Base-by-base conservation (phyloP, 1,284 basidiomycete genomes). In the Irpex rosettiformis region DNA sequence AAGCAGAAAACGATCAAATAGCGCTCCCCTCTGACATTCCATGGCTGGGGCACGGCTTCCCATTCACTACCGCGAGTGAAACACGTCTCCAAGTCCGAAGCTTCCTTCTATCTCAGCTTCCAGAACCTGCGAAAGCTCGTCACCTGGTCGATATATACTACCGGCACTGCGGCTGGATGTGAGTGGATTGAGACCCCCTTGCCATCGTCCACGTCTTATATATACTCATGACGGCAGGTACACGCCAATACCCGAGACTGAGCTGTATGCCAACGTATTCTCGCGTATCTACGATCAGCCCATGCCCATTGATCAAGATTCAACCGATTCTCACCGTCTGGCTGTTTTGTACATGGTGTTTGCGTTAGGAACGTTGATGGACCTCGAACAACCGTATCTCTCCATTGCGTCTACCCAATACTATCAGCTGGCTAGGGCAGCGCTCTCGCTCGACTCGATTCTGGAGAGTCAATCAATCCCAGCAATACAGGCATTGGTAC, bases 91-190 rank as follows among this genome's bases (percentile, higher is more conserved):
- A 72, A 27, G 68, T 84, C 22, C 78, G 80, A 37, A 68, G 61
- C 37, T 73, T 73, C 24, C 74, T 87, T 16, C 64, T 81, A 48
- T 71, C 69, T 49, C 73, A 75, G 42, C 72, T 88, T 16, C 86
- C 85, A 13, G 71, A 75, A 28, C 65, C 69, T 21, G 62, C 69
- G 21, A 70, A 72, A 30, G 82, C 84, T 2, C 74, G 73, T 62
- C 71, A 69, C 25, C 71, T 84, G 49, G 73, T 75, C 57, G 73
- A 78, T 42, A 72, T 78, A 27, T 88, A 88, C 70, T 88, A 79
- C 69, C 77, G 78, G 65, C 81, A 86, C 67, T 84, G 83, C 59
- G 82, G 83, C 58, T 88, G 85, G 84, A 84, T 87, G 85, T 85
- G 69, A 62, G 83, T 80, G 66, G 21, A 49, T 7, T n/a, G 22